These are phyloP conservation scores for Lepidium africanum DNA, from an alignment of 345 rosid genomes.

Conservation along the genomic window DNA sequence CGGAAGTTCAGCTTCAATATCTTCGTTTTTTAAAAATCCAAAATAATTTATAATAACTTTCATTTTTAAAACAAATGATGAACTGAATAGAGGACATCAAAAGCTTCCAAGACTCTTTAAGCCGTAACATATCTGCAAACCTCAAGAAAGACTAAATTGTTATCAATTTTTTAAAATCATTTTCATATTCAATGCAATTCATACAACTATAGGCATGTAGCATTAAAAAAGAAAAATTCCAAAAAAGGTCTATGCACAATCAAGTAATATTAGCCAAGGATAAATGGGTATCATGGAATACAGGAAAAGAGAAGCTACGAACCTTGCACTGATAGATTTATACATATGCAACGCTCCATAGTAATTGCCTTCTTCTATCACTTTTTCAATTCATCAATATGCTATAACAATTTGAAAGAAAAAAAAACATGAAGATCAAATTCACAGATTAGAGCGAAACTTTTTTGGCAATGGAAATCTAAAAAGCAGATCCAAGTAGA, in stretches of 20 bases:
- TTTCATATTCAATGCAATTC: background rate
- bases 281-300: background rate
- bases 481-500: background rate
- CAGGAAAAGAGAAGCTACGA: background rate
- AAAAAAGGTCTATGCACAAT: background rate
- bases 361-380: conserved; percentile 62
- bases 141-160: background rate
- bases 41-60: background rate
- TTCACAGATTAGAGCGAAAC: too few species aligned
- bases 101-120: conserved; percentile 73
- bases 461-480: too few species aligned
- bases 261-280: background rate
- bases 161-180: background rate
- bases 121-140: conserved; percentile 56
- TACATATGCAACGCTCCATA: conserved; percentile 99
- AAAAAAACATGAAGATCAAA: too few species aligned
- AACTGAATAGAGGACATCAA: conserved; percentile 69
- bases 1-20: conserved; percentile 51
- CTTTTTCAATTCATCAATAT: conserved; percentile 71
- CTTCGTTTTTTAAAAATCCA: conserved; percentile 16
- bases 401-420: conserved; percentile 29
- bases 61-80: too few species aligned
- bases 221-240: background rate
- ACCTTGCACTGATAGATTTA: conserved; percentile 87
- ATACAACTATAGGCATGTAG: background rate